Base-by-base conservation (phyloP, 441 rosid species). In the Pelargonium fulgidum region DNA sequence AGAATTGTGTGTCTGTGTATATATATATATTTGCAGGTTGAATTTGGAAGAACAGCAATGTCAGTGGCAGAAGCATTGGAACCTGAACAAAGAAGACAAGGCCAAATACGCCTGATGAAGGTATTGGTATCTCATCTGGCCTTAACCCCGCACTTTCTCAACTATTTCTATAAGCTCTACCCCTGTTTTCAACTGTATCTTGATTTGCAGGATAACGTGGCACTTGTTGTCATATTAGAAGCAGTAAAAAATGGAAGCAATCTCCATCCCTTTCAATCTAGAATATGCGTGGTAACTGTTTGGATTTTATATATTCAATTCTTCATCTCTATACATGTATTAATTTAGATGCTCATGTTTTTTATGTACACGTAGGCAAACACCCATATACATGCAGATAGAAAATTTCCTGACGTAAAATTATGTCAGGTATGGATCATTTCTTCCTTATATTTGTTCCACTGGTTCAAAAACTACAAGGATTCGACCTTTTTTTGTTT, bases 171-270 rank as follows among this genome's bases (percentile, higher is more conserved):
- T 12, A 10, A 36, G 56, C 22, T 19, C 50, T 7, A 36, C 22
- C 20, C 5, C 6, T 65, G 7, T 26, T 20, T 17, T 65, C 44
- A 17, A 11, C 47, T 42, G 44, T 64, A 12, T 9, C 39, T 62
- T 59, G 3, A 67, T 66, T 65, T 19, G 47, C 72, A 81, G 84
- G 79, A 75, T 56, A 81, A 81, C 41, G 68, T 70, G 54, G 84
- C 84, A 2, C 73, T 78, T 12, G 67, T 81, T 70, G 76, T 79
- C 62, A 73, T 78, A 70, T 62, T 81, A 16, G 79, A 78, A 71
- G 68, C 74, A 11, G 12, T 64, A 33, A 61, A 17, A 68, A 10
- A n/a, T 11, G 72, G 62, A 54, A 17, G 66, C 13, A 16, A 20
- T 41, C n/a, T 6, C 19, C 36, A 70, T 17, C 68, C 20, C n/a